Percentiles rank a stretch among this genome's conserved stretches.
These are phyloP conservation scores for Vigna nakashimae DNA, from an alignment of 306 rosid species.

Conservation along the genomic window DNA sequence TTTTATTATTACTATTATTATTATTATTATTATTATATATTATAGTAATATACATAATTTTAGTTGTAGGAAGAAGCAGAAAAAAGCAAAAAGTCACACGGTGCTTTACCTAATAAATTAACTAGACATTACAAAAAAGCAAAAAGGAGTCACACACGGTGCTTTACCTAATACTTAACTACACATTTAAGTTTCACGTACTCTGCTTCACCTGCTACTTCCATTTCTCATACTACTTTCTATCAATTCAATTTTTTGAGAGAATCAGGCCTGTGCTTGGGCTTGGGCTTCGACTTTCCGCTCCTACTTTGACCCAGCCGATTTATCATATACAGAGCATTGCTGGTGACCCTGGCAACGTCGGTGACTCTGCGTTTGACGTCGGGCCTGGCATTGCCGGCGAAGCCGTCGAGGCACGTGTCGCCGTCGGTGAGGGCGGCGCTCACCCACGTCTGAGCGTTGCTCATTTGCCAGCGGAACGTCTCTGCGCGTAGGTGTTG, in stretches of 20 bases:
- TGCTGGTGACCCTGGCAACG: conserved; percentile 68
- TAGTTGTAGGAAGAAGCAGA: background rate
- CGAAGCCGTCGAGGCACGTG: conserved; percentile 76
- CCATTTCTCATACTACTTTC: background rate
- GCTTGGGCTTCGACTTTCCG: background rate
- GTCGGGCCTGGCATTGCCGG: conserved; percentile 48
- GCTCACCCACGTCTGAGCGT: conserved; percentile 86
- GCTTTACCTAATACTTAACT: background rate
- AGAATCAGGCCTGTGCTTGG: background rate
- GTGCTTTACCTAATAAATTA: background rate
- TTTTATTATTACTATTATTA: background rate
- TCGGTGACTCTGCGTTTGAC: conserved; percentile 58
- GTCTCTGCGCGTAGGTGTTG: conserved; percentile 59
- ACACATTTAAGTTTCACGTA: background rate
- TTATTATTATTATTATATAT: background rate
- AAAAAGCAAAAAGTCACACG: background rate
- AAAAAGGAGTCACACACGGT: background rate
- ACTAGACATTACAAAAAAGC: background rate
- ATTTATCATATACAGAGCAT: conserved; percentile 77
- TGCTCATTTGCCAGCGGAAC: conserved; percentile 75
- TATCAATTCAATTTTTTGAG: background rate
- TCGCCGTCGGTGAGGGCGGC: conserved; percentile 81
- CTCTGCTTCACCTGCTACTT: background rate
- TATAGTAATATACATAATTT: background rate
- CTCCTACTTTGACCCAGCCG: conserved; percentile 43